Base-by-base conservation (phyloP, 192 early-diverging fungal genomes). In the Thamnidium elegans region DNA sequence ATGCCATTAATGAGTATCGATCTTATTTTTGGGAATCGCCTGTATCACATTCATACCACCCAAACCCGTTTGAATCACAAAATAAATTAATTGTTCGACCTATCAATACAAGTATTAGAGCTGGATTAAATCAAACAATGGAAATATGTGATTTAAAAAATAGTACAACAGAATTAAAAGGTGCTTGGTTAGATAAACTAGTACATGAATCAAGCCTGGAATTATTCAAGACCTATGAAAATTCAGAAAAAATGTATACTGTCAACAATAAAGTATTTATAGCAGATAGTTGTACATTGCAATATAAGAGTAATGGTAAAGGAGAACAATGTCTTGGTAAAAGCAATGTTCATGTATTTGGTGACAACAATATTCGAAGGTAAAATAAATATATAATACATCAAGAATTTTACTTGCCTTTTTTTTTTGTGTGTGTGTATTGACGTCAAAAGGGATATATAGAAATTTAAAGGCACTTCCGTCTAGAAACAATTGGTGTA, bases 11-110 rank as follows among this genome's bases (percentile, higher is more conserved):
- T 17, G 71, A 73, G 32, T 53, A 68, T 54, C 53, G 71, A 42
- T 73, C 66, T 23, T 67, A 73, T 34, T 73, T 68, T 54, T 73
- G 66, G 66, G 55, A 68, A 54, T 31, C 47, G 8, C 71, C 71
- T 31, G 55, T 63, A 9, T 50, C 58, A 4, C 71, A 68, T 47
- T 44, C 43, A 14, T 73, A 73, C 20, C 55, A 50, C 14, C 71
- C 71, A 4, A 34, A 48, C 20, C 32, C 54, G 9, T 67, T 73
- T 56, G 44, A 34, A 46, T 73, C 66, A 10, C n/a, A 31, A 13
- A 67, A 73, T 50, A 52, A 43, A 17, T 21, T 63, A 26, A 62
- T 63, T 34, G 65, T 73, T 9, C 30, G 11, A 32, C 30, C 54
- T 34, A 20, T 19, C 5, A n/a, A 5, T 50, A 19, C 48, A 19